Percentiles rank a stretch among this genome's conserved stretches.
These are phyloP conservation scores for Penicillium sp. DNA, from an alignment of 2,329 filamentous ascomycete species.

Conservation along the genomic window DNA sequence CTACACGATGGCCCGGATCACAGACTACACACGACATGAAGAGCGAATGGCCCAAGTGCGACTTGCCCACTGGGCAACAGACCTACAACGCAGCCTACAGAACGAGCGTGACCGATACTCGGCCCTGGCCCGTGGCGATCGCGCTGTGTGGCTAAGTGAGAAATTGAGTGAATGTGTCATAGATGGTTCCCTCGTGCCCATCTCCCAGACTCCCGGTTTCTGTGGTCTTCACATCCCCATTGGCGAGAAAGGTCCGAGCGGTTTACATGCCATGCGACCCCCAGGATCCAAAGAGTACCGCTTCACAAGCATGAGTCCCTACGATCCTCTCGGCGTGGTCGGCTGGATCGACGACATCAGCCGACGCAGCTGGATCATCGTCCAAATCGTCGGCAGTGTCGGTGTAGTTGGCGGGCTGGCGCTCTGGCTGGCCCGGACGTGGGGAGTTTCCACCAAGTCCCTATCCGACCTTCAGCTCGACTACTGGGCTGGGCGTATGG, in stretches of 20 bases:
- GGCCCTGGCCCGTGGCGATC: slow-evolving; percentile 59
- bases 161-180: slow-evolving; percentile 64
- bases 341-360: slow-evolving; percentile 66
- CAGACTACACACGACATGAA: slow-evolving; percentile 59
- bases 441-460: slow-evolving; percentile 36
- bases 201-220: slow-evolving; percentile 41
- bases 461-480: slow-evolving; percentile 33
- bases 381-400: slow-evolving; percentile 72
- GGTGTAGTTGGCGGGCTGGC: slow-evolving; percentile 71
- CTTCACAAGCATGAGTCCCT: slow-evolving; percentile 47
- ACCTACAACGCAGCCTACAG: slow-evolving; percentile 72
- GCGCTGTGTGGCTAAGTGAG: slow-evolving; percentile 68
- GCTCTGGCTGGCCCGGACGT: slow-evolving; percentile 56
- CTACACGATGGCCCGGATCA: slow-evolving; percentile 61
- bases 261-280: slow-evolving; percentile 24
- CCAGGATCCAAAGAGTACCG: slow-evolving; percentile 34
- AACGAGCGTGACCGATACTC: slow-evolving; percentile 71
- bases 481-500: slow-evolving; percentile 18
- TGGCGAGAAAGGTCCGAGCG: slow-evolving; percentile 22
- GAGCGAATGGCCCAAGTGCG: slow-evolving; percentile 65
- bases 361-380: slow-evolving; percentile 62
- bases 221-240: slow-evolving; percentile 23
- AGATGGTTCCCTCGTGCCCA: slow-evolving; percentile 61
- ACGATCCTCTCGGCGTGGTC: slow-evolving; percentile 78
- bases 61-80: slow-evolving; percentile 76